Evolutionary conservation across 495 filamentous ascomycete genomes (phyloP).

Genomic region (Terfezia boudieri): DNA sequence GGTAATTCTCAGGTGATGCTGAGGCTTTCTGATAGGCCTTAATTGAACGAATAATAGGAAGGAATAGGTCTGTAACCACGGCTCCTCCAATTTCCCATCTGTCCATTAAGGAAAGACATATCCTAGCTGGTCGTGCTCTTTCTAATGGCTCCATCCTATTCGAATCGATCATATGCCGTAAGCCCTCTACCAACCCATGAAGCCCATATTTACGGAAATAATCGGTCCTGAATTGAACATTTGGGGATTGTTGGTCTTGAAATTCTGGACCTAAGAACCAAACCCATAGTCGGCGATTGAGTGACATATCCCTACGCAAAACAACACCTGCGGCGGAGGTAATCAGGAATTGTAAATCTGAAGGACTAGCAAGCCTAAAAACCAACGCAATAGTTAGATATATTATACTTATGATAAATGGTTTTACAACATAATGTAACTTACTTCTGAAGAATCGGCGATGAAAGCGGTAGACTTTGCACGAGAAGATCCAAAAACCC

Average conservation of each 20-base stretch:
- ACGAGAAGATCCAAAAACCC: slow-evolving; percentile 87
- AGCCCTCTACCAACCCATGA: slow-evolving; percentile 44
- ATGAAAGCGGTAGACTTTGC: slow-evolving; percentile 74
- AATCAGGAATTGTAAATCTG: slow-evolving; percentile 60
- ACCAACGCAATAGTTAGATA: not conserved
- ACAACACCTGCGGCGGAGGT: slow-evolving; percentile 69
- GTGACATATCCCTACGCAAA: slow-evolving; percentile 73
- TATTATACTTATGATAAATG: not conserved
- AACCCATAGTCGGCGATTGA: slow-evolving; percentile 86
- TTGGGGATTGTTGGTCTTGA: slow-evolving; percentile 19
- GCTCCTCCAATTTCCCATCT: slow-evolving; percentile 86
- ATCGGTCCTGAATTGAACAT: slow-evolving; percentile 21
- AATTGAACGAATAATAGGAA: slow-evolving; percentile 62
- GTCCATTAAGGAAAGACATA: slow-evolving; percentile 91
- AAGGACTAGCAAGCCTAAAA: slow-evolving; percentile 26
- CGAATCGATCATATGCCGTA: slow-evolving; percentile 51
- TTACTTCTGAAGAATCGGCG: slow-evolving; percentile 49
- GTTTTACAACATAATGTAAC: slow-evolving; percentile 5
- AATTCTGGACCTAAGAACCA: slow-evolving; percentile 71
- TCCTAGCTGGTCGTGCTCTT: slow-evolving; percentile 66
- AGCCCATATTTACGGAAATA: slow-evolving; percentile 72
- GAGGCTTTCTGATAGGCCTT: slow-evolving; percentile 41
- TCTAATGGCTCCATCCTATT: slow-evolving; percentile 33
- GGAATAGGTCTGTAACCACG: slow-evolving; percentile 68
- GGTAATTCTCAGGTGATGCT: slow-evolving; percentile 39